A percentile compares a stretch with the other conserved stretches of the same genome.
phyloP scores from a whole-genome alignment of 2,329 filamentous ascomycete species.

The Aureobasidium subglaciale region DNA sequence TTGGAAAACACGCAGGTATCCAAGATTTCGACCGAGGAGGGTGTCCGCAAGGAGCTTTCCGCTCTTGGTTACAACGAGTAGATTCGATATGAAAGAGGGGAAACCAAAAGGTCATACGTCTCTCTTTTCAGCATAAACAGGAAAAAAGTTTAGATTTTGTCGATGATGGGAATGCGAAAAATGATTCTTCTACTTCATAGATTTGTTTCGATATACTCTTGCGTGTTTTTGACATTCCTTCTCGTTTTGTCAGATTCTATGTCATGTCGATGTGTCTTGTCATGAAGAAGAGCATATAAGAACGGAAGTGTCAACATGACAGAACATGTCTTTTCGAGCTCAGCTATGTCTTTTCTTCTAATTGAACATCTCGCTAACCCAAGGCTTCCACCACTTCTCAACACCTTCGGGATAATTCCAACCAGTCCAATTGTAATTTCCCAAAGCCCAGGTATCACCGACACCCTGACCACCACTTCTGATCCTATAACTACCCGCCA shows the following conservation, averaged over 20 bases:
- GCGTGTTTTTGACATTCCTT: not conserved
- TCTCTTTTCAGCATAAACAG: not conserved
- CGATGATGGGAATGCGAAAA: not conserved
- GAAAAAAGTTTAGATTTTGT: not conserved
- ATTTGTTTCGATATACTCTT: too few species aligned
- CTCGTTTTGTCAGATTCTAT: not conserved
- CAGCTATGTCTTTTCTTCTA: too few species aligned
- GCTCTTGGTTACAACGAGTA: constrained; percentile 19
- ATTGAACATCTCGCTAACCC: constrained; percentile 39
- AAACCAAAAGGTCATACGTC: not conserved
- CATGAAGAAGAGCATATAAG: too few species aligned
- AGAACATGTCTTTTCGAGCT: too few species aligned
- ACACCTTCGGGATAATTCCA: constrained; percentile 42
- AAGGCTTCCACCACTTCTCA: constrained; percentile 46
- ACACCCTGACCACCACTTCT: constrained; percentile 40
- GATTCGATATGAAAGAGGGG: not conserved
- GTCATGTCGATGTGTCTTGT: too few species aligned
- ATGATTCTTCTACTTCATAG: not conserved
- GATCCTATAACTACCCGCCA: constrained; percentile 44
- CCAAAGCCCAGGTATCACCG: constrained; percentile 43
- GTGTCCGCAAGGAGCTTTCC: constrained; percentile 72
- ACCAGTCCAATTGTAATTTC: constrained; percentile 40
- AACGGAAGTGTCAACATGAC: too few species aligned
- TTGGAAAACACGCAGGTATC: constrained; percentile 97
- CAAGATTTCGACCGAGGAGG: constrained; percentile 86